Percentiles rank a stretch among this genome's conserved stretches.
These are phyloP conservation scores for Reticulascus tulasneorum DNA, from an alignment of 2,329 filamentous ascomycete species.

Conservation along the genomic window DNA sequence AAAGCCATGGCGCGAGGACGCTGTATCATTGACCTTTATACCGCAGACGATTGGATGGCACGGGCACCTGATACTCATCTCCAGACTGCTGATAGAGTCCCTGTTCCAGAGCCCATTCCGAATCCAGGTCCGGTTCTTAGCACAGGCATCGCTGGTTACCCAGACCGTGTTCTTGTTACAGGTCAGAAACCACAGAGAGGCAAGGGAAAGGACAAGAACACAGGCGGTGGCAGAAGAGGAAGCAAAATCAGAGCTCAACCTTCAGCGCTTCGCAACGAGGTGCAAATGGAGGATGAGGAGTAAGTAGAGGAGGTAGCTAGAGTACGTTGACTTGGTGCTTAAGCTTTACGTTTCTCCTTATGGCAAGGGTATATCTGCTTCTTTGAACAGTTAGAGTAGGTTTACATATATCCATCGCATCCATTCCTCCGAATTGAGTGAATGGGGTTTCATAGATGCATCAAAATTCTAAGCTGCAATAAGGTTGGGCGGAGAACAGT, in stretches of 20 bases:
- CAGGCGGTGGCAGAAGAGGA: background rate
- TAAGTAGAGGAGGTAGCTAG: too few species aligned
- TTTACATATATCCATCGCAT: too few species aligned
- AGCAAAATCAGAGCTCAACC: background rate
- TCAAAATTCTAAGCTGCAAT: too few species aligned
- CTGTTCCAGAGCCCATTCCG: too few species aligned
- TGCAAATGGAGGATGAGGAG: background rate
- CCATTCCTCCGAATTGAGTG: background rate
- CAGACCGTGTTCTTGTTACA: background rate
- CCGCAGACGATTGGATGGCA: slow-evolving; percentile 4
- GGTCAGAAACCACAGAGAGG: background rate
- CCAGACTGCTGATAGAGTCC: too few species aligned
- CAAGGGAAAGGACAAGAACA: too few species aligned
- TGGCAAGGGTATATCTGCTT: too few species aligned
- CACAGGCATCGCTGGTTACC: background rate
- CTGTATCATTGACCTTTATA: slow-evolving; percentile 11
- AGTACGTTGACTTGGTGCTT: too few species aligned
- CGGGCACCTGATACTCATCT: background rate
- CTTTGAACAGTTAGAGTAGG: too few species aligned
- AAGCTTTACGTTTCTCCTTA: too few species aligned
- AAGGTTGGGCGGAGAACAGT: too few species aligned
- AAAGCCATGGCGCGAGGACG: slow-evolving; percentile 8
- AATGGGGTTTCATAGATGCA: background rate
- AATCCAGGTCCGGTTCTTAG: background rate
- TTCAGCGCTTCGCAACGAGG: slow-evolving; percentile 8